phyloP scores from a whole-genome alignment of 73 alveolate genomes.

The Blepharisma japonicum region DNA sequence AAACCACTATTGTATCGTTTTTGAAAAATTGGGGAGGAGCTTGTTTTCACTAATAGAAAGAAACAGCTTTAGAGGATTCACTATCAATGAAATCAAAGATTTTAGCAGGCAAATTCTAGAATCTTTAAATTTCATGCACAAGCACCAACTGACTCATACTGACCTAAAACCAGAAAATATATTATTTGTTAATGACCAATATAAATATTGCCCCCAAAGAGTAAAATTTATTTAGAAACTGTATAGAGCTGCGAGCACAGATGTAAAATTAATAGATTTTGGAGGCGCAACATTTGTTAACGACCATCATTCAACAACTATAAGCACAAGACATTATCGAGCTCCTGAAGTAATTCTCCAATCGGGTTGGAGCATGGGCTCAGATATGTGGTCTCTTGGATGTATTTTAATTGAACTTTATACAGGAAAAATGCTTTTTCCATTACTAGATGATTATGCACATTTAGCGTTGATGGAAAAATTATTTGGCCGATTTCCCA shows the following conservation, averaged over 20 bases:
- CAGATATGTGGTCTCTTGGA: slow-evolving; percentile 97
- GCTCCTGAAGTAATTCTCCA: slow-evolving; percentile 96
- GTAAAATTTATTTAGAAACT: neutral
- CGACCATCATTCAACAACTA: slow-evolving; percentile 80
- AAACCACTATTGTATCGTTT: slow-evolving; percentile 55
- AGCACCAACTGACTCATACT: slow-evolving; percentile 70
- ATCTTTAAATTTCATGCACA: slow-evolving; percentile 69
- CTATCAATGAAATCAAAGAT: slow-evolving; percentile 55
- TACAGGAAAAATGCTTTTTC: slow-evolving; percentile 92
- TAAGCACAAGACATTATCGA: slow-evolving; percentile 95
- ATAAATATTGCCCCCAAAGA: neutral
- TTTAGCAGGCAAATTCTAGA: slow-evolving; percentile 67
- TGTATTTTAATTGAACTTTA: slow-evolving; percentile 94
- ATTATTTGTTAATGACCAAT: slow-evolving; percentile 37
- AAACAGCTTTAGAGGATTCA: slow-evolving; percentile 75
- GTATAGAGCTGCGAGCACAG: neutral
- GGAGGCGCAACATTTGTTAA: slow-evolving; percentile 92
- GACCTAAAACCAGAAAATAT: slow-evolving; percentile 89
- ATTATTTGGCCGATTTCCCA: slow-evolving; percentile 86
- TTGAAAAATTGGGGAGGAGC: slow-evolving; percentile 79
- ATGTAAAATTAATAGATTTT: neutral
- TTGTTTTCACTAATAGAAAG: slow-evolving; percentile 70
- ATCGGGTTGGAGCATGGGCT: slow-evolving; percentile 78
- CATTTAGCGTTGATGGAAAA: slow-evolving; percentile 94
- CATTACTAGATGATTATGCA: slow-evolving; percentile 88